phyloP scores from a whole-genome alignment of 495 filamentous ascomycete genomes.

The Jackrogersella multiformis region DNA sequence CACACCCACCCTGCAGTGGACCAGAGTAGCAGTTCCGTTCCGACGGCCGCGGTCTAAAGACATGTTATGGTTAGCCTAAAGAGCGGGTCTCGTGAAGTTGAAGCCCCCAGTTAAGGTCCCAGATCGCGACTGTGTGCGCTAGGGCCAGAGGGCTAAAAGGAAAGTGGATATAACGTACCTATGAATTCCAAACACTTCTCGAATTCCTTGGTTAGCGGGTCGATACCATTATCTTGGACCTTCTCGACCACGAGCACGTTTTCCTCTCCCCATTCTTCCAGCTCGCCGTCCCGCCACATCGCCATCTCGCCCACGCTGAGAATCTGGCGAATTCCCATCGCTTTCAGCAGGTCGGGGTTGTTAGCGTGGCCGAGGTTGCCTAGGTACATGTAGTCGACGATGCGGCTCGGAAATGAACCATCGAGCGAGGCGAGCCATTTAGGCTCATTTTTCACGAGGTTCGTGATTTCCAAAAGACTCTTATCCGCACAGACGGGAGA shows the following conservation, averaged over 20 bases:
- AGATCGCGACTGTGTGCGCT: constrained; percentile 6
- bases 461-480: constrained; percentile 55
- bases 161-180: constrained; percentile 65
- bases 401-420: constrained; percentile 86
- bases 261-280: constrained; percentile 72
- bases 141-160: neutral
- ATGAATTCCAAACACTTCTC: constrained; percentile 89
- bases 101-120: constrained; percentile 1
- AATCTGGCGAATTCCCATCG: constrained; percentile 85
- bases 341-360: constrained; percentile 81
- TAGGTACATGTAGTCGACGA: constrained; percentile 94
- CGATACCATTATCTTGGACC: constrained; percentile 97
- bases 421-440: constrained; percentile 86
- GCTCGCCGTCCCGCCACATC: constrained; percentile 75
- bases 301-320: constrained; percentile 94
- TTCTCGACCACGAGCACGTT: constrained; percentile 81
- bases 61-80: neutral
- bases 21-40: constrained; percentile 84
- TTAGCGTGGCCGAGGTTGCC: constrained; percentile 93
- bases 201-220: constrained; percentile 88
- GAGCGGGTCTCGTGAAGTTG: constrained; percentile 16
- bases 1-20: constrained; percentile 96
- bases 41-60: constrained; percentile 73
- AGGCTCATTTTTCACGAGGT: constrained; percentile 64
- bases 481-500: constrained; percentile 53